phyloP scores from a whole-genome alignment of 345 rosid species.

The Eucalyptus leucophloia region DNA sequence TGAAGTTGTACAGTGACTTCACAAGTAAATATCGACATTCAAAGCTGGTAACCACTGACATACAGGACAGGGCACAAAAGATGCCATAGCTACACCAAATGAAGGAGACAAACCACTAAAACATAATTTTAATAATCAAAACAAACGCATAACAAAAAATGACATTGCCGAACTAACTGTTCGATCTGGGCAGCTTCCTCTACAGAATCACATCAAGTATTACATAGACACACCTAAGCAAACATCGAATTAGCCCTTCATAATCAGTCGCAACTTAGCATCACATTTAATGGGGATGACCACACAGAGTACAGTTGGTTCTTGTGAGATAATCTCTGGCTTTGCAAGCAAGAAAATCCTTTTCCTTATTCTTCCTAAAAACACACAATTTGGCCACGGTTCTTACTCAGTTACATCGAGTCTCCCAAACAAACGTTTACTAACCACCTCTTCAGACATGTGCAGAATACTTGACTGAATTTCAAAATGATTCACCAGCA shows the following conservation, averaged over 20 bases:
- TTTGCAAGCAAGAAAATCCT: neutral
- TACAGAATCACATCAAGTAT: neutral
- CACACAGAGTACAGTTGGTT: neutral
- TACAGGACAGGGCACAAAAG: neutral
- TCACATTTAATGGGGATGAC: neutral
- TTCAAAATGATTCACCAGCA: neutral
- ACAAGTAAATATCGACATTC: neutral
- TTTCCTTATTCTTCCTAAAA: neutral
- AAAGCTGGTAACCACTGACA: neutral
- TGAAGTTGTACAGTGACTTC: neutral
- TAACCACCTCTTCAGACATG: neutral
- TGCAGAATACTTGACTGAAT: neutral
- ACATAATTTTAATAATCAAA: neutral
- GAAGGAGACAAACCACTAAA: neutral
- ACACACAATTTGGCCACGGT: neutral
- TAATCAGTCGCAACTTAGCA: neutral
- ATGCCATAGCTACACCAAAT: neutral
- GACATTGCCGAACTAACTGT: neutral
- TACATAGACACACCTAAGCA: neutral
- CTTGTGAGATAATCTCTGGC: neutral
- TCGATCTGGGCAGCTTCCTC: neutral
- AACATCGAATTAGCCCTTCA: neutral
- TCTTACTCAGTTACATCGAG: neutral
- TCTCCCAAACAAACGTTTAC: neutral
- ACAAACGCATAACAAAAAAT: neutral